These are phyloP conservation scores for Trichosanthes cucumerina DNA, from an alignment of 306 rosid species.

Conservation along the genomic window DNA sequence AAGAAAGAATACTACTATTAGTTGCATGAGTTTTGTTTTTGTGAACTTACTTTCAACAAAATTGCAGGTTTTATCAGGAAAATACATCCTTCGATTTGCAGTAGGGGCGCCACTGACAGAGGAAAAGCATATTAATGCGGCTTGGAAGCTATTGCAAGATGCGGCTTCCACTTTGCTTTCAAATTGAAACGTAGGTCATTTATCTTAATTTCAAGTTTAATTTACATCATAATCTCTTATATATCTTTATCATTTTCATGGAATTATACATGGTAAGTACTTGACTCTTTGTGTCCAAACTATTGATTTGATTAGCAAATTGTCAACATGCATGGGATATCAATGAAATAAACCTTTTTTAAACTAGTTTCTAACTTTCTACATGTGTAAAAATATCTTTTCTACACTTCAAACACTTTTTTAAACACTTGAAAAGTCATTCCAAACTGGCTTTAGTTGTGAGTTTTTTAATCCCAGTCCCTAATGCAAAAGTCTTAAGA, in stretches of 20 bases:
- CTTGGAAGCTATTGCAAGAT: constrained; percentile 70
- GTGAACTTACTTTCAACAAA: neutral
- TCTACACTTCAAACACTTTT: too few relatives aligned
- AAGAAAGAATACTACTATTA: too few relatives aligned
- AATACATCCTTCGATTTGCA: constrained; percentile 55
- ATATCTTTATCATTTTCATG: neutral
- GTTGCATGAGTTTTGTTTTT: neutral
- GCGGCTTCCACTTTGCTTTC: constrained; percentile 55
- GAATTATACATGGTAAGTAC: neutral
- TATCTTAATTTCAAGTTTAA: neutral
- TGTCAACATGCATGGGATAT: neutral
- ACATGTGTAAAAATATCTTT: too few relatives aligned
- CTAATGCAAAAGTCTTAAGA: neutral
- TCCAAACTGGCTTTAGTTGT: too few relatives aligned
- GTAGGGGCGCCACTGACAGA: constrained; percentile 97
- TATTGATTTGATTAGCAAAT: neutral
- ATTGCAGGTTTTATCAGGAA: constrained; percentile 72
- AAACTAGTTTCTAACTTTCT: too few relatives aligned
- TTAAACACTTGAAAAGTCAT: too few relatives aligned
- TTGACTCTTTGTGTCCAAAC: neutral
- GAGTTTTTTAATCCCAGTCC: neutral
- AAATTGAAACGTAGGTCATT: constrained; percentile 6
- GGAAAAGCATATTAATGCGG: constrained; percentile 54
- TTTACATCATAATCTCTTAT: neutral
- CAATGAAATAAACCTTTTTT: neutral